Percentiles rank a stretch among this genome's conserved stretches.
Evolutionary conservation across 1,284 basidiomycete genomes (phyloP).

Genomic region (Cryptococcus maquisensis): DNA sequence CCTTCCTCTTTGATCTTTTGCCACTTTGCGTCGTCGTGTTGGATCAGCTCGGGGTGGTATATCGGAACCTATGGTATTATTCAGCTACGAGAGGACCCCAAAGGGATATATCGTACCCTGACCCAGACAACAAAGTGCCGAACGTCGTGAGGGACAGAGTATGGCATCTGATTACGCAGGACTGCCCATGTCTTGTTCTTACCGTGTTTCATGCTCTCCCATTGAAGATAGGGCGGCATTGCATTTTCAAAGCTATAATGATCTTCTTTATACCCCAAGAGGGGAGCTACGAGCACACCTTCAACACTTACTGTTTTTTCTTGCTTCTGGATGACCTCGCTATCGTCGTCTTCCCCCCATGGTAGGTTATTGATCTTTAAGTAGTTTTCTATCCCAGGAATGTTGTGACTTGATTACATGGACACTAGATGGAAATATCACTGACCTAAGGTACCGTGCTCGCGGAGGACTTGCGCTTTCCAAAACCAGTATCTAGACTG

Average conservation of each 20-base stretch:
- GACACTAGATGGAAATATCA: neutral
- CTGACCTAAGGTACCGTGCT: slow-evolving; percentile 41
- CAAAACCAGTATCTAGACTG: slow-evolving; percentile 41
- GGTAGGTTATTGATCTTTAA: too few species aligned
- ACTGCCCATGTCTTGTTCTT: slow-evolving; percentile 32
- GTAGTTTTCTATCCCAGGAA: too few species aligned
- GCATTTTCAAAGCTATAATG: neutral
- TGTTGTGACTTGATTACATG: too few species aligned
- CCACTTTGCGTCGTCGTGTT: slow-evolving; percentile 35
- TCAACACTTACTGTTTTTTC: too few species aligned
- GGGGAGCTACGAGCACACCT: slow-evolving; percentile 17
- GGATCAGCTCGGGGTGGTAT: slow-evolving; percentile 38
- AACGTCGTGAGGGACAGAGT: slow-evolving; percentile 43
- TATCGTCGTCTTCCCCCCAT: too few species aligned
- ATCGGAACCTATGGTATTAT: slow-evolving; percentile 33
- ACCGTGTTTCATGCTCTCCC: slow-evolving; percentile 20
- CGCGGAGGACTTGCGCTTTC: slow-evolving; percentile 28
- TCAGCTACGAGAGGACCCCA: too few species aligned
- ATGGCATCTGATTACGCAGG: slow-evolving; percentile 48
- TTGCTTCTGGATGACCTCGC: too few species aligned
- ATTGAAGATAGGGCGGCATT: neutral
- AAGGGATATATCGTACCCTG: slow-evolving; percentile 24
- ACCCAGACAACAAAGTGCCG: slow-evolving; percentile 46
- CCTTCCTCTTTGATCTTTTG: slow-evolving; percentile 35
- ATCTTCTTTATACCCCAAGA: neutral